Evolutionary conservation across 148 eudicot genomes (phyloP).

Genomic region (Cornus florida): DNA sequence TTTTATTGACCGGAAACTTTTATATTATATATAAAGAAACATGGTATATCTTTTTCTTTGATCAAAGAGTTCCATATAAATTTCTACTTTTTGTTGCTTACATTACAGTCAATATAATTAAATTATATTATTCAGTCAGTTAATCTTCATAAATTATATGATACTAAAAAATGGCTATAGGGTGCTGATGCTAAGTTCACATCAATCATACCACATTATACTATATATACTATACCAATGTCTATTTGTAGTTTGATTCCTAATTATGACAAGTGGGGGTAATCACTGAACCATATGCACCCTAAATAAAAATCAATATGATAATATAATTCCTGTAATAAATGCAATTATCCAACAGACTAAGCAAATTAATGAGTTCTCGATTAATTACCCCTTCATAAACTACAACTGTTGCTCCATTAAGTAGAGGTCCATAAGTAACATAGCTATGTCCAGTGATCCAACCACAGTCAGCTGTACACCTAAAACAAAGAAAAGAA

Average conservation of each 20-base stretch:
- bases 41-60: background rate
- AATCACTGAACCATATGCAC: background rate
- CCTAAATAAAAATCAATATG: background rate
- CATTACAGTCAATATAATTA: background rate
- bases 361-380: background rate
- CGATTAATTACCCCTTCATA: slow-evolving; percentile 81
- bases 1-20: background rate
- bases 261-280: background rate
- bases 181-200: background rate
- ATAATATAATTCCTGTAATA: background rate
- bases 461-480: slow-evolving; percentile 99
- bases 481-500: slow-evolving; percentile 44
- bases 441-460: slow-evolving; percentile 99
- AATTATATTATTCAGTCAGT: background rate
- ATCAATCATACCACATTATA: background rate
- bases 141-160: background rate
- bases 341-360: slow-evolving; percentile 1
- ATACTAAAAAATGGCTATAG: background rate
- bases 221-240: too few species aligned
- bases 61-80: background rate
- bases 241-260: too few species aligned
- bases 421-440: slow-evolving; percentile 96
- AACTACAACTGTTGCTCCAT: slow-evolving; percentile 83
- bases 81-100: background rate
- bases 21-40: background rate